Evolutionary conservation across 106 monocot species (phyloP).

Genomic region (Triglochin maritima): DNA sequence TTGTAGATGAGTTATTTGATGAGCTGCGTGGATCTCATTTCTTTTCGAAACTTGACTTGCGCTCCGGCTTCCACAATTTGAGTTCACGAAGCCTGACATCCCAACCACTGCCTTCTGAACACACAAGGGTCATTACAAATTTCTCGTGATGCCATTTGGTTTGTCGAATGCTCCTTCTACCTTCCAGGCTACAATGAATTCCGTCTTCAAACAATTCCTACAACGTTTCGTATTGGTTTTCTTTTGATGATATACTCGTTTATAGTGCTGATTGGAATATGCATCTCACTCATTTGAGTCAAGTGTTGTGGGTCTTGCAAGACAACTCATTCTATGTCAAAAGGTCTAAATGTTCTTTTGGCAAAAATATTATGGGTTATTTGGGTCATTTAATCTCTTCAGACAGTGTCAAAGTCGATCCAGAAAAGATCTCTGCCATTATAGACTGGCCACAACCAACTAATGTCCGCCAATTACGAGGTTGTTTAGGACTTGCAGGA

Average conservation of each 20-base stretch:
- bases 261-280: not conserved
- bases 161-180: slow-evolving; percentile 10
- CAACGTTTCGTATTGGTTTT: slow-evolving; percentile 5
- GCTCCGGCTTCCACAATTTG: slow-evolving; percentile 7
- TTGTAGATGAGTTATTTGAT: slow-evolving; percentile 10
- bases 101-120: slow-evolving; percentile 7
- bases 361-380: not conserved
- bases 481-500: not conserved
- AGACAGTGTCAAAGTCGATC: not conserved
- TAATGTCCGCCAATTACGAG: not conserved
- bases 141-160: slow-evolving; percentile 6
- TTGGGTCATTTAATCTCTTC: not conserved
- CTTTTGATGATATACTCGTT: slow-evolving; percentile 21
- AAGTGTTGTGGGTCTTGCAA: not conserved
- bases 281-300: not conserved
- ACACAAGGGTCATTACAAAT: slow-evolving; percentile 7
- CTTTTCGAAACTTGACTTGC: slow-evolving; percentile 9
- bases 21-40: slow-evolving; percentile 1
- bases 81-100: not conserved
- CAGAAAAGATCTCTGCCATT: not conserved
- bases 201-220: not conserved
- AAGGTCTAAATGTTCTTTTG: not conserved
- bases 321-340: not conserved
- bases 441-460: not conserved
- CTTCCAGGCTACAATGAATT: slow-evolving; percentile 12